A percentile compares a stretch with the other conserved stretches of the same genome.
These are phyloP conservation scores for Alternaria gaisen DNA, from an alignment of 2,329 filamentous ascomycete genomes.

Conservation along the genomic window DNA sequence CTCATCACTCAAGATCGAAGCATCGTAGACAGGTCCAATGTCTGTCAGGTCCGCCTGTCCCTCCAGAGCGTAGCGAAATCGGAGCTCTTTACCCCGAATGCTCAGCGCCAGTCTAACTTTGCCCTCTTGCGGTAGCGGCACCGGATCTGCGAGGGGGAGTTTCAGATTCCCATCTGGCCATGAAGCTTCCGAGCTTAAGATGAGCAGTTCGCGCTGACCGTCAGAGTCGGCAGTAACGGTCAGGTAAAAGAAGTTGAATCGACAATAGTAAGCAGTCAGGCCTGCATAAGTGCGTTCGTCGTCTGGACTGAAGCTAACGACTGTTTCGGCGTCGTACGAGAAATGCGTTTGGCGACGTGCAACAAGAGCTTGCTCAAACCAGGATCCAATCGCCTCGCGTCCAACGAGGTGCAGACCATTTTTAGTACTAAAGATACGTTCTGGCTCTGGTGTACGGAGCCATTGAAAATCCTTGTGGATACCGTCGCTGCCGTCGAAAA, in stretches of 20 bases:
- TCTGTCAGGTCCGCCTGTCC: conserved; percentile 55
- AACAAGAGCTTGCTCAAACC: conserved; percentile 62
- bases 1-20: conserved; percentile 68
- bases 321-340: conserved; percentile 68
- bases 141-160: conserved; percentile 54
- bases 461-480: conserved; percentile 65
- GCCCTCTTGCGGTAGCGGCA: conserved; percentile 63
- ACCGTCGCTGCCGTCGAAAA: conserved; percentile 56
- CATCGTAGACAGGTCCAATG: conserved; percentile 66
- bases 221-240: conserved; percentile 66
- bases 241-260: conserved; percentile 72
- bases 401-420: conserved; percentile 62
- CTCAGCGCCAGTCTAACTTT: conserved; percentile 63
- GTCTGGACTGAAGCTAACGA: conserved; percentile 61
- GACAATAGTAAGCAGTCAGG: conserved; percentile 69
- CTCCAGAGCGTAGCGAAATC: conserved; percentile 66
- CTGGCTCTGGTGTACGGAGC: conserved; percentile 63
- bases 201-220: conserved; percentile 66
- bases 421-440: conserved; percentile 59
- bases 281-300: conserved; percentile 71
- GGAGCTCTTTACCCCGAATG: conserved; percentile 62
- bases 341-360: conserved; percentile 66
- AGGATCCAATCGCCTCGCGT: conserved; percentile 60
- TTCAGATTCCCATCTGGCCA: conserved; percentile 62
- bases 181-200: conserved; percentile 65